Base-by-base conservation (phyloP, 257 asterid genomes). In the Jacaranda mimosifolia region DNA sequence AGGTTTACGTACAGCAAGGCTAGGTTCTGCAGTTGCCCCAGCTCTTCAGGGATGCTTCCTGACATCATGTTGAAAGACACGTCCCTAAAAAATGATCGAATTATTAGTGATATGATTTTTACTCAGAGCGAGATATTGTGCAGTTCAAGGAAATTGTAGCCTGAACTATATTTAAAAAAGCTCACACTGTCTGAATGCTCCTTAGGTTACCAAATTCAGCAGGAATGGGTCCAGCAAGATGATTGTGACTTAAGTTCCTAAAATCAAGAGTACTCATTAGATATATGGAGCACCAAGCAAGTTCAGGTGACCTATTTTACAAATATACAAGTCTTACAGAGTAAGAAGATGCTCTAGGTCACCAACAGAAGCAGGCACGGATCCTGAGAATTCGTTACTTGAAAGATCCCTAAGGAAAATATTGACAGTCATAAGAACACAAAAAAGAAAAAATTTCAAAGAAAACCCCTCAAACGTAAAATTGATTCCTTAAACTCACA, bases 311-410 rank as follows among this genome's bases (percentile, higher is more conserved):
- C 26, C 9, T 32, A 11, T 59, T 52, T 32, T 4, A 18, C 10
- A 65, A 67, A 46, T 36, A 32, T 19, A 21, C 11, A 17, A 42
- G 14, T 65, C 98, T 75, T 86, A 96, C 99, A 96, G 81, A 42
- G 88, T 93, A 76, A 96, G 97, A 70, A 96, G 97, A 83, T 96
- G 99, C 88, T 96, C 99, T 80, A 96, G 83, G 83, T 91, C 96
- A 65, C 99, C 99, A 32, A 91, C 89, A 7, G 98, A 91, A 72
- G 92, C 88, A 26, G 99, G 99, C 81, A 96, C 72, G 11, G 83
- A 72, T 68, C 98, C 99, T 19, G 97, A 81, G 75, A 96, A 91
- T 14, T 83, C 84, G 68, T 93, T 96, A 79, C 92, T 85, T 3
- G 99, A 91, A 59, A 96, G 97, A 86, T 96, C 99, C 89, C 99